A percentile compares a stretch with the other conserved stretches of the same genome.
Evolutionary conservation across 2,329 filamentous ascomycete species (phyloP).

Genomic region (Verticillium isaacii): DNA sequence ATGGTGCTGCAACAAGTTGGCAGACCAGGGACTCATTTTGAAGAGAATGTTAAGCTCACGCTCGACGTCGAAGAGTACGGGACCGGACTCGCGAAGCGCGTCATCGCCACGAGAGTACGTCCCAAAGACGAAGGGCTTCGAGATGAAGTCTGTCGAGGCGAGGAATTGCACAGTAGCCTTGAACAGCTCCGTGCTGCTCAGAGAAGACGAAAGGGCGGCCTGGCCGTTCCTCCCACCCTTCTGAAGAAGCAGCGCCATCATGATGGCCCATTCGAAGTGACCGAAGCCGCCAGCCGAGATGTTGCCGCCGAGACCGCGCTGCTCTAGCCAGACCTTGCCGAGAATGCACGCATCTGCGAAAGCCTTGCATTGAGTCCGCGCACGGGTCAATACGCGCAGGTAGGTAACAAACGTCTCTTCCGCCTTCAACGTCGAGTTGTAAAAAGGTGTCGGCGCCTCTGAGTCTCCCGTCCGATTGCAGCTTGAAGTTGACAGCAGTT

Average conservation of each 20-base stretch:
- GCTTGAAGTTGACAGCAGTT: conserved; percentile 65
- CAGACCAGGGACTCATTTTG: conserved; percentile 88
- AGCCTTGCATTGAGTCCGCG: conserved; percentile 62
- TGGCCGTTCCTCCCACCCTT: conserved; percentile 69
- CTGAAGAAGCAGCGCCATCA: conserved; percentile 75
- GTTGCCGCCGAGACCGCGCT: conserved; percentile 71
- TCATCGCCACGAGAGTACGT: conserved; percentile 39
- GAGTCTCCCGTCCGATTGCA: conserved; percentile 57
- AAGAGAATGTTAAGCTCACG: conserved; percentile 77
- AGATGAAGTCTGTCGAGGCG: conserved; percentile 65
- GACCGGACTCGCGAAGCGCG: conserved; percentile 40
- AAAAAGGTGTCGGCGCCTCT: conserved; percentile 66
- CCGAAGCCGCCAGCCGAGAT: conserved; percentile 82
- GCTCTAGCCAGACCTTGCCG: conserved; percentile 82
- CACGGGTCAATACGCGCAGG: conserved; percentile 68
- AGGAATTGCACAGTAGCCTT: conserved; percentile 91
- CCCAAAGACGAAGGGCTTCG: conserved; percentile 55
- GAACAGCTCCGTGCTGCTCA: conserved; percentile 91
- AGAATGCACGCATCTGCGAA: conserved; percentile 83
- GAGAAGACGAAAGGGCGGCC: conserved; percentile 68
- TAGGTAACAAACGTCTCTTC: conserved; percentile 72
- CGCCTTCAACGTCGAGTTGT: conserved; percentile 80
- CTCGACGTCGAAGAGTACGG: conserved; percentile 73
- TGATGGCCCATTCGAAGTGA: conserved; percentile 82
- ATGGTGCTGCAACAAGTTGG: conserved; percentile 65